phyloP scores from a whole-genome alignment of 1,284 basidiomycete species.

The Volvariella volvacea region DNA sequence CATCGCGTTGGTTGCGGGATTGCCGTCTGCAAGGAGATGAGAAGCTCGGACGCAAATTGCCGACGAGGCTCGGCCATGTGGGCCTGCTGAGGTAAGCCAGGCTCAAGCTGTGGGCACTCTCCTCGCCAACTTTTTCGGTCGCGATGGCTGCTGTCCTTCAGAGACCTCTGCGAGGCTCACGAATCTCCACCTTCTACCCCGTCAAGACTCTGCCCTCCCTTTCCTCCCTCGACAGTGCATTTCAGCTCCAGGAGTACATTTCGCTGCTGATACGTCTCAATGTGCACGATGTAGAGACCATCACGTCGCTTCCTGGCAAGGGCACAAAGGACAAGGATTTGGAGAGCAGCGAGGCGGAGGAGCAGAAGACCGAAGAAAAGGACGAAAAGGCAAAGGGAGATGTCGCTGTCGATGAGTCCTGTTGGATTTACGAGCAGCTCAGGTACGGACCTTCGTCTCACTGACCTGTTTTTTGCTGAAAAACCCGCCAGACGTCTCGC shows the following conservation, averaged over 20 bases:
- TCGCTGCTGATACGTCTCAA: constrained; percentile 79
- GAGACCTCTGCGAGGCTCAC: constrained; percentile 64
- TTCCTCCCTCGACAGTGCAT: constrained; percentile 78
- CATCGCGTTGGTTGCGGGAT: too few relatives aligned
- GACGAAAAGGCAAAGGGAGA: constrained; percentile 40
- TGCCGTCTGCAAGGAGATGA: too few relatives aligned
- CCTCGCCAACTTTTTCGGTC: too few relatives aligned
- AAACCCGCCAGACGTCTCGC: constrained; percentile 70
- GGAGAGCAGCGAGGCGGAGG: constrained; percentile 30
- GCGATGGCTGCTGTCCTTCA: constrained; percentile 35
- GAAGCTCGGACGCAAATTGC: too few relatives aligned
- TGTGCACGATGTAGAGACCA: constrained; percentile 81
- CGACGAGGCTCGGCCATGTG: too few relatives aligned
- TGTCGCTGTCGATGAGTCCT: constrained; percentile 66
- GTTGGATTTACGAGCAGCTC: constrained; percentile 95
- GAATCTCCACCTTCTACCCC: constrained; percentile 73
- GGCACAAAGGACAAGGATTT: constrained; percentile 26
- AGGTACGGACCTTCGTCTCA: constrained; percentile 43
- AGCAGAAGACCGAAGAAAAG: constrained; percentile 31
- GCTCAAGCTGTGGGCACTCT: too few relatives aligned
- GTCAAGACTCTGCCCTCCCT: constrained; percentile 61
- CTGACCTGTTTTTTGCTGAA: constrained; percentile 5
- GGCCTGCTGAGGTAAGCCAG: too few relatives aligned
- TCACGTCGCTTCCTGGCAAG: constrained; percentile 69
- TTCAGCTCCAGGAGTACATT: constrained; percentile 94